A percentile compares a stretch with the other conserved stretches of the same genome.
Evolutionary conservation across 2,329 filamentous ascomycete genomes (phyloP).

Genomic region (Diaporthe citrichinensis): DNA sequence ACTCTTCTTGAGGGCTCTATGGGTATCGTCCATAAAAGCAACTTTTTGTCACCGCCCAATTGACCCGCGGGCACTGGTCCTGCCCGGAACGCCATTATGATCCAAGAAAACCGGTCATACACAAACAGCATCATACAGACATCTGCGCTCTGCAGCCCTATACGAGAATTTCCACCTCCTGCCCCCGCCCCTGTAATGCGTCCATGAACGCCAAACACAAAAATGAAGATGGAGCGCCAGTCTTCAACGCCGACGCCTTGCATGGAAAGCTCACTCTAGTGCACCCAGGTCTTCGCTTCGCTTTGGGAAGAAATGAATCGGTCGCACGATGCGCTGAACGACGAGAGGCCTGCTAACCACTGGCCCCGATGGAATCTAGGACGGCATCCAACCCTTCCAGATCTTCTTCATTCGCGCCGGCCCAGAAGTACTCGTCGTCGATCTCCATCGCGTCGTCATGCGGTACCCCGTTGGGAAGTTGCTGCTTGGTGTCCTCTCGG

Average conservation of each 20-base stretch:
- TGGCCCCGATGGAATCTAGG: constrained; percentile 63
- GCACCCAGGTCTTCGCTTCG: constrained; percentile 18
- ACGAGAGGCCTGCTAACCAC: not conserved
- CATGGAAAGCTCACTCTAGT: constrained; percentile 23
- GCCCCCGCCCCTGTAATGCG: constrained; percentile 15
- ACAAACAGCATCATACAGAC: constrained; percentile 27
- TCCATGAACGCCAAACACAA: constrained; percentile 42
- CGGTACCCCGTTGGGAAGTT: constrained; percentile 62
- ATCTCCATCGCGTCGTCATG: constrained; percentile 71
- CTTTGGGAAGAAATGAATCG: constrained; percentile 6
- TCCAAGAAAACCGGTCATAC: constrained; percentile 30
- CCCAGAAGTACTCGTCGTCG: constrained; percentile 73
- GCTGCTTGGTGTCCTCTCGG: constrained; percentile 54
- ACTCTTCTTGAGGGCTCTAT: constrained; percentile 42
- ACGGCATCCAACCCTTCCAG: constrained; percentile 67
- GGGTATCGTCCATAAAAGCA: constrained; percentile 51
- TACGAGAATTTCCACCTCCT: not conserved
- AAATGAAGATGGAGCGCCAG: constrained; percentile 40
- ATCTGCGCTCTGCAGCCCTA: not conserved
- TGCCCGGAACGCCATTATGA: constrained; percentile 41
- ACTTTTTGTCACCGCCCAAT: constrained; percentile 35
- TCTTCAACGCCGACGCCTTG: constrained; percentile 41
- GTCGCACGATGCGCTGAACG: not conserved
- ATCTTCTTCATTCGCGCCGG: constrained; percentile 69
- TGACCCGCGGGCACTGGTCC: constrained; percentile 25